phyloP scores from a whole-genome alignment of 1,284 basidiomycete species.

The Marasmius fiardii region DNA sequence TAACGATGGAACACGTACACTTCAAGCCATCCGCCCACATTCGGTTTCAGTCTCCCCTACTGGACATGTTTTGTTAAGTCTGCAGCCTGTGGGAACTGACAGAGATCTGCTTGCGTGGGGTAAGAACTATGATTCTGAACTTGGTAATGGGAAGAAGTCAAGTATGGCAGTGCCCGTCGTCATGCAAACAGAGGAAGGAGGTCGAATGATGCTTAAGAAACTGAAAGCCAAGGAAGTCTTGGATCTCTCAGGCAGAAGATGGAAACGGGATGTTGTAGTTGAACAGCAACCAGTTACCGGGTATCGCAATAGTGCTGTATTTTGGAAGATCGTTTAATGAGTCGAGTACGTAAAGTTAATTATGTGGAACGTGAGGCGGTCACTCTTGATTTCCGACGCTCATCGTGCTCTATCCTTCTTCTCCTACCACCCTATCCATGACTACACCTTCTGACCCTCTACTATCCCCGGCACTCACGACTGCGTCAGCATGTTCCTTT shows the following conservation, averaged over 20 bases:
- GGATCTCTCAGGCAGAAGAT: conserved; percentile 64
- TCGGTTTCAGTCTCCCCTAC: conserved; percentile 72
- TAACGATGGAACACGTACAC: conserved; percentile 57
- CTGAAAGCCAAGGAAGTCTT: conserved; percentile 55
- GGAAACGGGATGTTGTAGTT: conserved; percentile 63
- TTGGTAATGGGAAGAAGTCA: conserved; percentile 82
- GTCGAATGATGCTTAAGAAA: conserved; percentile 53
- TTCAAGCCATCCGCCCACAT: conserved; percentile 70
- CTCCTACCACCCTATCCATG: background rate
- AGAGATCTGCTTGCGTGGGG: conserved; percentile 70
- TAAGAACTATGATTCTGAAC: conserved; percentile 71
- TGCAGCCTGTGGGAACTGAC: conserved; percentile 54
- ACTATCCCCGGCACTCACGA: conserved; percentile 9
- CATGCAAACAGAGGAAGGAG: conserved; percentile 47
- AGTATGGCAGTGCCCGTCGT: conserved; percentile 69
- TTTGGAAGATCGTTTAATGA: conserved; percentile 60
- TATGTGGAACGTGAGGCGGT: background rate
- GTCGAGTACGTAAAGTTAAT: background rate
- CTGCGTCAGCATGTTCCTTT: conserved; percentile 10
- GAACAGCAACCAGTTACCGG: conserved; percentile 69
- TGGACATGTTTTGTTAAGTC: conserved; percentile 76
- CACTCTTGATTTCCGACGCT: background rate
- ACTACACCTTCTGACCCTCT: background rate
- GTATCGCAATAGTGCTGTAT: conserved; percentile 64
- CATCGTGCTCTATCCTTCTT: background rate